phyloP scores from a whole-genome alignment of 2,329 filamentous ascomycete species.

The Ophiostoma himal-ulmi region DNA sequence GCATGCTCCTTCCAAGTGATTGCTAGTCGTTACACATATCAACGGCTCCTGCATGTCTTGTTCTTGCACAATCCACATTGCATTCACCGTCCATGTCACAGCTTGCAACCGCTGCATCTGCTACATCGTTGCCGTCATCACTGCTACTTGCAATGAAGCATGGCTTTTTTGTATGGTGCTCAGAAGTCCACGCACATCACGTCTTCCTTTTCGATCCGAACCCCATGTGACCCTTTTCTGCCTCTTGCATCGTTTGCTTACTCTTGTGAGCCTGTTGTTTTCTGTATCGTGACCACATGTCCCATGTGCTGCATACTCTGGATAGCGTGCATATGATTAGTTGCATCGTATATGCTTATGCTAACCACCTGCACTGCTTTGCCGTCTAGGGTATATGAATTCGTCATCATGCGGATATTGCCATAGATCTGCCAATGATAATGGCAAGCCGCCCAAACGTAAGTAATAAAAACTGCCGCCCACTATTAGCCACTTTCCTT shows the following conservation, averaged over 20 bases:
- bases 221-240: background rate
- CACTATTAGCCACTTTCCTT: no score
- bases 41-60: background rate
- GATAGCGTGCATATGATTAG: background rate
- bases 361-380: background rate
- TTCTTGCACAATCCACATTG: background rate
- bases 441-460: background rate
- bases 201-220: background rate
- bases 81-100: background rate
- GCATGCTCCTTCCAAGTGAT: background rate
- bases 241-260: background rate
- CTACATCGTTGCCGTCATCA: background rate
- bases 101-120: no score
- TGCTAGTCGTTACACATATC: background rate
- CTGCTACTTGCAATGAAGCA: background rate
- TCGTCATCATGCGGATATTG: constrained; percentile 8
- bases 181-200: background rate
- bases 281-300: constrained; percentile 4
- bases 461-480: background rate
- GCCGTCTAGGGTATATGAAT: constrained; percentile 8
- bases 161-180: background rate
- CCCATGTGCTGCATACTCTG: background rate
- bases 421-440: background rate
- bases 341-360: background rate
- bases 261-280: background rate